Conservation (phyloP, 768 basidiomycete genomes). For the Lactarius sp. region DNA sequence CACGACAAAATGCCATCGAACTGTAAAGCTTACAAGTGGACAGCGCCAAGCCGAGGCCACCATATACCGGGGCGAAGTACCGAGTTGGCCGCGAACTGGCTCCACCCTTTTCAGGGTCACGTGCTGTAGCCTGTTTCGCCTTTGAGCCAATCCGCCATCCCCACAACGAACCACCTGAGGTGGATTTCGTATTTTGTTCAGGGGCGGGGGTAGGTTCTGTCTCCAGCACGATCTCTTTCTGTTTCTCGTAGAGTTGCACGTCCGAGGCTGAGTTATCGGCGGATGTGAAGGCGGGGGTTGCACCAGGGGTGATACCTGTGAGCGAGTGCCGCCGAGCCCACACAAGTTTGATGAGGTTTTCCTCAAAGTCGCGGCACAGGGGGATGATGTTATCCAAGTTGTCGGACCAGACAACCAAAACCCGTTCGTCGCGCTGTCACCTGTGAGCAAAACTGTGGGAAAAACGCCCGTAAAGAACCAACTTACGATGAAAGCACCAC, state of each 20-base stretch:
- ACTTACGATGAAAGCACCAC: conserved; percentile 79
- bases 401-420: conserved; percentile 83
- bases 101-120: conserved; percentile 50
- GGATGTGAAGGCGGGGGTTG: conserved; percentile 34
- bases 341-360: conserved; percentile 74
- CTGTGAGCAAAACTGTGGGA: not conserved
- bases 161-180: conserved; percentile 27
- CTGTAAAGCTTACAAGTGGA: conserved; percentile 45
- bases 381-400: conserved; percentile 76
- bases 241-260: conserved; percentile 51
- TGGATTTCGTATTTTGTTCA: conserved; percentile 13
- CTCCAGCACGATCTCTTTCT: conserved; percentile 18
- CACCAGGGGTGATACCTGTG: conserved; percentile 28
- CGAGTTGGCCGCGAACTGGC: conserved; percentile 37
- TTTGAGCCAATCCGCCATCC: conserved; percentile 31
- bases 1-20: not conserved
- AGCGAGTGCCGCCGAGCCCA: conserved; percentile 45
- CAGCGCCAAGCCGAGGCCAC: conserved; percentile 62
- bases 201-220: not conserved
- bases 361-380: conserved; percentile 65
- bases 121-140: conserved; percentile 25
- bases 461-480: not conserved
- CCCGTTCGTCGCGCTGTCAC: conserved; percentile 70
- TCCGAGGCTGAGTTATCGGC: conserved; percentile 50
- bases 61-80: conserved; percentile 68